Evolutionary conservation across 2,329 filamentous ascomycete genomes (phyloP).

Genomic region (Ceratocystis albifundus): DNA sequence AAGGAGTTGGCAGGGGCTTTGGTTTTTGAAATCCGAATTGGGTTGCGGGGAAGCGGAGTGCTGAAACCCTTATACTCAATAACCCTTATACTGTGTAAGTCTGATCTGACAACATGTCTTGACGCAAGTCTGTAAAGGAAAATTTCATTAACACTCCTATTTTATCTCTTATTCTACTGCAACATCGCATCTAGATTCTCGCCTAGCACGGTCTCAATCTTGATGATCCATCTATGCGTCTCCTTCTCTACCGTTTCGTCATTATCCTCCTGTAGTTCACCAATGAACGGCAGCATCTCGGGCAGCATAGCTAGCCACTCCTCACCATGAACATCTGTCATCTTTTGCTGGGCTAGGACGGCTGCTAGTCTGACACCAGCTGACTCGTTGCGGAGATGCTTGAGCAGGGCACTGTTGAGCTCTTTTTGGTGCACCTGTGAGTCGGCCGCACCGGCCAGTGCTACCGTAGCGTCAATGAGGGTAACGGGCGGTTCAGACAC

Average conservation of each 20-base stretch:
- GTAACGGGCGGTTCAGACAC: constrained; percentile 35
- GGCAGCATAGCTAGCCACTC: constrained; percentile 87
- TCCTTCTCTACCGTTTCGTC: constrained; percentile 87
- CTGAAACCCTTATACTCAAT: not conserved
- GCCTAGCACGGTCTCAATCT: constrained; percentile 78
- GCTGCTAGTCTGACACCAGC: constrained; percentile 66
- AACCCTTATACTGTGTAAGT: too few relatives aligned
- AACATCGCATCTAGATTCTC: constrained; percentile 89
- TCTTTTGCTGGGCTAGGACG: constrained; percentile 65
- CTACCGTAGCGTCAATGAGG: constrained; percentile 63
- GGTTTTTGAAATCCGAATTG: not conserved
- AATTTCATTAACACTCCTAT: not conserved
- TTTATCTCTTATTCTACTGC: constrained; percentile 42
- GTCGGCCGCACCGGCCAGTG: constrained; percentile 67
- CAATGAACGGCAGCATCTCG: constrained; percentile 94
- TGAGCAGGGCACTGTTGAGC: constrained; percentile 67
- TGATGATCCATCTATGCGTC: constrained; percentile 78
- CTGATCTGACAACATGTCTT: too few relatives aligned
- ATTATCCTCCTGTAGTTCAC: constrained; percentile 90
- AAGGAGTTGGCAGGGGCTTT: not conserved
- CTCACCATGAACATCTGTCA: constrained; percentile 73
- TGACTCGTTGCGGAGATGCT: constrained; percentile 62
- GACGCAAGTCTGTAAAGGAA: not conserved
- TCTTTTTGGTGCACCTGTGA: constrained; percentile 85
- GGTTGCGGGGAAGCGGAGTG: not conserved